Evolutionary conservation across 805 yeast species (phyloP), one percentile per base, ranked within the genome.

Genomic region (Pichia deserticola): DNA sequence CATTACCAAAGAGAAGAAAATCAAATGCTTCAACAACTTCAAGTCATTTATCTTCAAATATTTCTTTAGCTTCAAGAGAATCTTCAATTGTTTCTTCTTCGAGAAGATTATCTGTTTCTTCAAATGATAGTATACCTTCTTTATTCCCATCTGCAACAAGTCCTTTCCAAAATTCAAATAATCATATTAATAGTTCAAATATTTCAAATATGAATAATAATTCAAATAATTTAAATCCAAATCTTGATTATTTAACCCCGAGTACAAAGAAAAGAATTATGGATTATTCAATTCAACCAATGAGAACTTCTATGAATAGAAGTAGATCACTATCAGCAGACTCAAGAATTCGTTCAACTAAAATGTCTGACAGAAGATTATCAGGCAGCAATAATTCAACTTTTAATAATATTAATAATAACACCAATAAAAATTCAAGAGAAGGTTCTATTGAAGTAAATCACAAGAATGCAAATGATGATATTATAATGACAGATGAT

Each of bases 121-220:
- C 68, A 11, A 54, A 45, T 38, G 57, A 53, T 36, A 52, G 54
- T 5, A 51, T 50, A 8, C 63, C 66, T 8, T 62, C 65, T 1
- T 47, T 62, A 38, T 62, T 62, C 48, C 59, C 65, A 5, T 63
- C 67, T 8, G 65, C 63, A 3, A 52, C 64, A 2, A 56, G 59
- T 13, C 57, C 62, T 7, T 54, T 30, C 29, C 53, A 45, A 7
- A 50, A 51, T 36, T 30, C 32, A 30, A 36, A 36, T 38, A 37
- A 39, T 25, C 25, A 38, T 27, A 36, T 9, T 38, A 33, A 38
- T 28, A 32, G 33, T 43, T 27, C n/a, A 30, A 13, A 15, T 36
- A 33, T 9, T 20, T 34, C 27, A 11, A 44, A 35, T 30, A 34
- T 15, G 15, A 41, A 37, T n/a, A n/a, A 32, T 27, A 37, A 25